Percentiles rank a stretch among this genome's conserved stretches.
Evolutionary conservation across 1,284 basidiomycete species (phyloP).

Genomic region (Austroboletus novae-zelandiae): DNA sequence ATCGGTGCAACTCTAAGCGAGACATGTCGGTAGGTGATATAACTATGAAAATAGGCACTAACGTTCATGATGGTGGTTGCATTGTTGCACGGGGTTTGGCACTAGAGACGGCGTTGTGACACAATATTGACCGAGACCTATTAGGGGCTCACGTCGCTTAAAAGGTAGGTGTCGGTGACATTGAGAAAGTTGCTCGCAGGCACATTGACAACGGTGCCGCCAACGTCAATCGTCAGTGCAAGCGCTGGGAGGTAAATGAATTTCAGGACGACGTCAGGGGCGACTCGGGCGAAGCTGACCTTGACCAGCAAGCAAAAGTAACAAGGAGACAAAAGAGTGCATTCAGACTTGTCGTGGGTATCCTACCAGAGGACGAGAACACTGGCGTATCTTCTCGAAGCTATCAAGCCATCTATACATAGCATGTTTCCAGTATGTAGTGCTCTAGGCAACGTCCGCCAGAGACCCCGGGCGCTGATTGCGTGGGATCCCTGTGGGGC

Average conservation of each 20-base stretch:
- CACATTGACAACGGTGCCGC: slow-evolving; percentile 36
- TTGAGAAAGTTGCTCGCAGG: slow-evolving; percentile 45
- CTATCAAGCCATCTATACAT: too few species aligned
- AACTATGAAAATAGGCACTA: slow-evolving; percentile 20
- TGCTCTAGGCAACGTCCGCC: too few species aligned
- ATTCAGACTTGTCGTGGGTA: slow-evolving; percentile 15
- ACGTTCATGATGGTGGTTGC: slow-evolving; percentile 39
- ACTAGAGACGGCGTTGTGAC: slow-evolving; percentile 37
- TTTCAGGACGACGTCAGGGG: neutral
- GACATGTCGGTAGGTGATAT: neutral
- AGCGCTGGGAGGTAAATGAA: slow-evolving; percentile 34
- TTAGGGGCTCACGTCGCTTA: slow-evolving; percentile 37
- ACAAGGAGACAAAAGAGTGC: slow-evolving; percentile 24
- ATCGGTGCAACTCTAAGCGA: slow-evolving; percentile 29
- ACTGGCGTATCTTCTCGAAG: too few species aligned
- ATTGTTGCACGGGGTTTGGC: slow-evolving; percentile 39
- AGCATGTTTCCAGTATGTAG: too few species aligned
- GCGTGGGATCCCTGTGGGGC: slow-evolving; percentile 11
- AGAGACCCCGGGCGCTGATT: neutral
- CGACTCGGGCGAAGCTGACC: slow-evolving; percentile 34
- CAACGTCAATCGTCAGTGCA: slow-evolving; percentile 51
- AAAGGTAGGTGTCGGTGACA: slow-evolving; percentile 40
- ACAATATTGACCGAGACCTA: neutral
- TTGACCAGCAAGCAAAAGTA: slow-evolving; percentile 51
- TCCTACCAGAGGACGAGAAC: slow-evolving; percentile 15